Evolutionary conservation across 2,329 filamentous ascomycete species (phyloP), one percentile per base, ranked within the genome.

Genomic region (Chrysosporium keratinophilum): DNA sequence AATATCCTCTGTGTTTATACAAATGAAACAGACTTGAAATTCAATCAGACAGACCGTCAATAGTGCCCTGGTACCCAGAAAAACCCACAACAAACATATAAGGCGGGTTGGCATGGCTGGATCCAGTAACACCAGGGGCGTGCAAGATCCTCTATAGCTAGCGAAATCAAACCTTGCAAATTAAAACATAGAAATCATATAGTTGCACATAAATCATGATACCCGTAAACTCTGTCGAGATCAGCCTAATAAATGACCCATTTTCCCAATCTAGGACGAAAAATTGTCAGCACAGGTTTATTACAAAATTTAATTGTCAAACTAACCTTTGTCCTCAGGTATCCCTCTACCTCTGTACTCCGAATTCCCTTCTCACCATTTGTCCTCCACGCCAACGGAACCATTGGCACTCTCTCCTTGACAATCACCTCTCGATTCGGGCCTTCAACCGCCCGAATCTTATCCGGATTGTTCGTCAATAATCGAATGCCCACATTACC

Each of bases 401-500:
- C 84, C 93, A 98, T 98, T 1, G 90, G 84, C 11, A 98, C 90
- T 44, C 93, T 75, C 71, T 97, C 91, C 60, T 79, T 87, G 1
- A 98, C 93, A 7, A 85, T 78, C 11, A 98, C 78, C 71, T 98
- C 91, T 10, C 89, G 76, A 60, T 87, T 87, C 0, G 90, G 90
- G 0, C 93, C 93, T 68, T 98, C 93, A 0, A 98, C 87, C 0
- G 93, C 93, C 14, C 88, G 78, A 41, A 98, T 87, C 74, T 98
- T 98, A 63, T 98, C 93, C 0, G 93, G 93, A 64, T 98, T 98
- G 68, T 98, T 98, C 9, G 93, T 98, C 62, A 98, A 73, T 49
- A 98, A 73, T 35, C 87, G 78, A 51, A 97, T 83, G 12, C 72
- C 72, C 31, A 69, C 64, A 20, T 66, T 62, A 28, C 90, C 86